Evolutionary conservation across 257 asterid species (phyloP).

Genomic region (Salvia hispanica): DNA sequence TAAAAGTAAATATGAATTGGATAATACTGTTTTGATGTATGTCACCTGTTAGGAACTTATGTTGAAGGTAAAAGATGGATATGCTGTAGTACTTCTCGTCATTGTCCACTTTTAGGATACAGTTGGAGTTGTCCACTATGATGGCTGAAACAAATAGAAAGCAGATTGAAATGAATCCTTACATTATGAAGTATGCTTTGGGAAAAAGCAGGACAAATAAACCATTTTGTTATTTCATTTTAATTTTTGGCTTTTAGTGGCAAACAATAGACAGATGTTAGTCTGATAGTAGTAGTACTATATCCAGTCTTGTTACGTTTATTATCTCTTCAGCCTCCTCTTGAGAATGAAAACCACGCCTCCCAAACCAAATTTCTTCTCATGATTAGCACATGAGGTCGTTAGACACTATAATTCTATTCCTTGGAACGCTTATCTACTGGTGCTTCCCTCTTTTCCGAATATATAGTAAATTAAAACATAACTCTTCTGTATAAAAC

Average conservation of each 20-base stretch:
- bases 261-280: not conserved
- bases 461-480: not conserved
- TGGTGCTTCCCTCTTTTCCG: not conserved
- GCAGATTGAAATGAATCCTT: not conserved
- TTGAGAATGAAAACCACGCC: no score
- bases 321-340: no score
- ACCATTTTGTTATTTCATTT: not conserved
- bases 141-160: not conserved
- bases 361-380: no score
- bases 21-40: not conserved
- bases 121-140: not conserved
- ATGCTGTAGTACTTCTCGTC: not conserved
- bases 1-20: not conserved
- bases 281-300: no score
- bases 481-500: not conserved
- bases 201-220: constrained; percentile 2
- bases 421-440: not conserved
- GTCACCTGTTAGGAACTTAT: not conserved
- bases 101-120: not conserved
- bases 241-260: not conserved
- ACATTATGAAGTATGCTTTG: not conserved
- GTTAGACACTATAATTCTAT: not conserved
- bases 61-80: constrained; percentile 9
- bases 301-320: no score
- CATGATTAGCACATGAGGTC: no score